Conservation (phyloP, 148 eudicot genomes). For the Cornus controversa region DNA sequence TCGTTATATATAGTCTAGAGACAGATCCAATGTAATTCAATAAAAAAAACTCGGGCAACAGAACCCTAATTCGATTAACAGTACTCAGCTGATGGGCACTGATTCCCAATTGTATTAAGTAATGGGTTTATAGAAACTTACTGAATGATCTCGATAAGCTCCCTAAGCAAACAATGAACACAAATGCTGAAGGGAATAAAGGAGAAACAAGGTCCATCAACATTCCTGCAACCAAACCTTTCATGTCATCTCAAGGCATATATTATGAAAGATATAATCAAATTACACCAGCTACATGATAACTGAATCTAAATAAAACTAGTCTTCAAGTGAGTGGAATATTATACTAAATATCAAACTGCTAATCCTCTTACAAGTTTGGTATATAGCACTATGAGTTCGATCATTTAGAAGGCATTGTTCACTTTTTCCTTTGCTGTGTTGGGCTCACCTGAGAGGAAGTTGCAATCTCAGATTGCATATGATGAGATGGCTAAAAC, state of each 20-base stretch:
- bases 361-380: neutral
- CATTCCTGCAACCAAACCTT: conserved; percentile 72
- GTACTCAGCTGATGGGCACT: neutral
- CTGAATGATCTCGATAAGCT: conserved; percentile 97
- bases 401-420: neutral
- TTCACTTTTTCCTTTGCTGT: neutral
- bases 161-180: conserved; percentile 88
- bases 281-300: neutral
- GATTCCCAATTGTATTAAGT: too few species aligned
- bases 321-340: neutral
- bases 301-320: neutral
- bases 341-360: neutral
- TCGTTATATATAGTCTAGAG: too few species aligned
- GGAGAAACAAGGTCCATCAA: conserved; percentile 99
- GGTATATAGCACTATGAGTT: neutral
- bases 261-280: conserved; percentile 8
- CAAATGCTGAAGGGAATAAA: conserved; percentile 91
- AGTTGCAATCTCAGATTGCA: too few species aligned
- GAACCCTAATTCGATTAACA: neutral
- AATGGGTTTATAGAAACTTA: conserved; percentile 42
- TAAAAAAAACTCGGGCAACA: neutral
- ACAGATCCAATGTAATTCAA: conserved; percentile 1
- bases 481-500: too few species aligned
- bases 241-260: neutral
- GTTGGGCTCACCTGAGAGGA: neutral